Conservation (phyloP, 2,329 filamentous ascomycete genomes). For the Fusarium goolgardi region DNA sequence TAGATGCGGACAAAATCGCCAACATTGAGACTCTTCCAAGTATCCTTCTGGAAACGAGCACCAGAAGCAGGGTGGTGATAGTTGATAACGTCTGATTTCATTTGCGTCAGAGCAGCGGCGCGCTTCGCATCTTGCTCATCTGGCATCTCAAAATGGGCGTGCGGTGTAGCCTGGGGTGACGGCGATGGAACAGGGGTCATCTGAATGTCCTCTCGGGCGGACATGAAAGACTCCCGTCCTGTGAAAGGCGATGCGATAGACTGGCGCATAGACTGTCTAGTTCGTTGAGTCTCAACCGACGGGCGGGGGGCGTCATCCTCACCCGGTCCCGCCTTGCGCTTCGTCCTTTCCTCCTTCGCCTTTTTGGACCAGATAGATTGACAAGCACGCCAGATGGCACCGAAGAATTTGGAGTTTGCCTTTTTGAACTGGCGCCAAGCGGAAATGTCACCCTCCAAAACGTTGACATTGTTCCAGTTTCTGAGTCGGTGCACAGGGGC, state of each 20-base stretch:
- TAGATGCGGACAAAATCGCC: slow-evolving; percentile 97
- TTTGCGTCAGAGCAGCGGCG: slow-evolving; percentile 55
- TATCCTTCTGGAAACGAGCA: slow-evolving; percentile 89
- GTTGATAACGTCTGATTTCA: slow-evolving; percentile 76
- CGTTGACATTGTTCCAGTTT: slow-evolving; percentile 94
- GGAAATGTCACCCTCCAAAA: slow-evolving; percentile 85
- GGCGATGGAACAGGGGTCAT: slow-evolving; percentile 96
- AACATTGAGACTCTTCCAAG: slow-evolving; percentile 95
- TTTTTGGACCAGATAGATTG: slow-evolving; percentile 64
- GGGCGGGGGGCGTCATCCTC: slow-evolving; percentile 66
- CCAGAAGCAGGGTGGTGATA: slow-evolving; percentile 72
- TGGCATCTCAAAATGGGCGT: slow-evolving; percentile 55
- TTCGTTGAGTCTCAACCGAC: slow-evolving; percentile 62
- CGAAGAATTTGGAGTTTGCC: slow-evolving; percentile 73
- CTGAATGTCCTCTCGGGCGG: slow-evolving; percentile 79
- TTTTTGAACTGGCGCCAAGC: slow-evolving; percentile 93
- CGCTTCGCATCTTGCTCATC: slow-evolving; percentile 52
- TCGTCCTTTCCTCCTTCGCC: slow-evolving; percentile 61
- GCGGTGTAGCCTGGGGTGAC: slow-evolving; percentile 59
- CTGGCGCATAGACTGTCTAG: slow-evolving; percentile 52
- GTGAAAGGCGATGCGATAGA: slow-evolving; percentile 63
- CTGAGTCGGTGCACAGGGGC: slow-evolving; percentile 90
- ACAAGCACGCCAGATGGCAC: slow-evolving; percentile 63
- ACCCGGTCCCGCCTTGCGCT: slow-evolving; percentile 53
- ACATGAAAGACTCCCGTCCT: slow-evolving; percentile 64